Evolutionary conservation across 2,329 filamentous ascomycete species (phyloP).

Genomic region (Aspergillus viridinutans): DNA sequence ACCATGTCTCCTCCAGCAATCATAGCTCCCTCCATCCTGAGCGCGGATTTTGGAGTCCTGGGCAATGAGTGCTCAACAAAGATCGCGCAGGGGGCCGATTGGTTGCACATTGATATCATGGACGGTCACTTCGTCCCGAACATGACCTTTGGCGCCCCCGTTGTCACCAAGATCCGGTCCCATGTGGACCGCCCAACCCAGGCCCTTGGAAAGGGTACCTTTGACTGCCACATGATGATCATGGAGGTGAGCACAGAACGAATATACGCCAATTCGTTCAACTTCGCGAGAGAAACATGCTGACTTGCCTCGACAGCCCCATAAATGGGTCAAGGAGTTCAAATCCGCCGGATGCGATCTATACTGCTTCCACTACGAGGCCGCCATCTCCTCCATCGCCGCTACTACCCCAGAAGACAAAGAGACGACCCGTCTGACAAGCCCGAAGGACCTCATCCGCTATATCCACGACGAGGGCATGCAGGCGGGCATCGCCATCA

Average conservation of each 20-base stretch:
- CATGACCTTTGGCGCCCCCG: constrained; percentile 92
- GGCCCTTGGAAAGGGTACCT: constrained; percentile 76
- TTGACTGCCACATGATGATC: constrained; percentile 99
- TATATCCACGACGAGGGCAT: constrained; percentile 88
- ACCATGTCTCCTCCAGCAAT: constrained; percentile 85
- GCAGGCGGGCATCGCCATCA: constrained; percentile 91
- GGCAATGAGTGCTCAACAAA: constrained; percentile 82
- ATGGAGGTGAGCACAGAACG: constrained; percentile 74
- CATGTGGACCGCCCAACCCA: constrained; percentile 73
- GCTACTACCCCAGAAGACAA: constrained; percentile 71
- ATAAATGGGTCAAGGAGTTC: constrained; percentile 97
- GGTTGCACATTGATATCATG: constrained; percentile 96
- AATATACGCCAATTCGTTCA: no score
- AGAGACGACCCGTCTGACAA: constrained; percentile 66
- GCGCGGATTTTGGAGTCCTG: constrained; percentile 88
- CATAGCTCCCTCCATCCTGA: constrained; percentile 96
- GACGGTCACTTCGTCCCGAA: constrained; percentile 99
- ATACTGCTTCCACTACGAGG: constrained; percentile 99
- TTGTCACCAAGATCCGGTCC: constrained; percentile 87
- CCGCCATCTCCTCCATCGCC: constrained; percentile 75
- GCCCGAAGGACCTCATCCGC: constrained; percentile 75
- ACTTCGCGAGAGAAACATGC: neutral
- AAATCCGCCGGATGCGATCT: constrained; percentile 90
- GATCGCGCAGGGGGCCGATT: constrained; percentile 82
- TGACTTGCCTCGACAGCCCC: constrained; percentile 60